Evolutionary conservation across 2,329 filamentous ascomycete species (phyloP), one percentile per base, ranked within the genome.

Genomic region (Claviceps maximensis): DNA sequence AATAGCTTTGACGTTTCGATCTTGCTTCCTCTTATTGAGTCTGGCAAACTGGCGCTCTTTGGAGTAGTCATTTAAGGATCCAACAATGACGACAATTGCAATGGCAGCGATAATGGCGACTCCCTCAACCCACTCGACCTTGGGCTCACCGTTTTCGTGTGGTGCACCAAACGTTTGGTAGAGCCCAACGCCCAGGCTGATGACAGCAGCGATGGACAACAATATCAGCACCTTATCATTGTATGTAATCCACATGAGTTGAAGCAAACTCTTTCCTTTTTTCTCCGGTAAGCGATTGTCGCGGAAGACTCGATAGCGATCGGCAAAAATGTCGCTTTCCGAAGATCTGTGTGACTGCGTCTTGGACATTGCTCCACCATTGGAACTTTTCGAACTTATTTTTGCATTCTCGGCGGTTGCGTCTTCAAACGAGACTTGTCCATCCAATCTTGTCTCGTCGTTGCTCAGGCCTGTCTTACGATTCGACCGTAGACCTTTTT

Each of bases 81-180:
- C 86, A 49, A 89, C 86, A 40, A 86, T 67, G 17, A 89, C 85
- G 47, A 89, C 86, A 50, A 89, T 87, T 42, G 78, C 70, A 60
- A 90, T 88, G 55, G 86, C 86, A n/a, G 81, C 84, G 53, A 89
- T 85, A 57, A 90, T 89, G 56, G 86, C 86, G 25, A 89, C 86
- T 58, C 86, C 86, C 65, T 90, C 86, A 31, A 90, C 79, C 86
- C 86, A 90, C 63, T 89, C 86, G 2, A 87, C 81, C 47, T 73
- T 71, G 4, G 81, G 74, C 51, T 79, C 69, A 5, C 65, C 72
- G 0, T 66, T 53, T 2, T 71, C 62, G 56, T 86, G 81, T 4
- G 73, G 59, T 21, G 71, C 70, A 13, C 83, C 83, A 63, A 87
- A 84, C 0, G 83, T 85, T 65, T 89, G 83, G 65, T 89, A 90